Evolutionary conservation across 805 yeast genomes (phyloP), one percentile per base, ranked within the genome.

Genomic region (Yarrowia osloensis): DNA sequence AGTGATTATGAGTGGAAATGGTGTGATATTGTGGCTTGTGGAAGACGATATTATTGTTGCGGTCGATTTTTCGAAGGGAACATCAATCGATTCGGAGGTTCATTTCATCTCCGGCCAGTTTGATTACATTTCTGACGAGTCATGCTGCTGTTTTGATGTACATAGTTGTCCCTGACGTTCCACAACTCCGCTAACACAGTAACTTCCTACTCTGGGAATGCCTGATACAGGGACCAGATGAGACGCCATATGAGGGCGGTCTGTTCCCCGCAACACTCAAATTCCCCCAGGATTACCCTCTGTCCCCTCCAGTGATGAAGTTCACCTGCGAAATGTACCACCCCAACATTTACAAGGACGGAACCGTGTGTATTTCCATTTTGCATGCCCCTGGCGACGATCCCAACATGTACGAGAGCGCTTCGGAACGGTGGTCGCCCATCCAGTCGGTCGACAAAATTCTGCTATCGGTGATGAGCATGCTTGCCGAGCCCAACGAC

Each of bases 391-490:
- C 98, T 0, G 99, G 99, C 12, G 97, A 93, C 72, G 99, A 95
- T 77, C 98, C 99, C 22, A 86, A 92, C 76, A 92, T 89, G 83
- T 95, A 95, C 78, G 99, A 95, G 77, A 79, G 90, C 33, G 97
- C 98, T 0, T 96, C 93, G 72, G 99, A 95, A 78, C 81, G 99
- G 71, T 95, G 99, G 99, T 90, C 96, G 7, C 99, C 99, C 0
- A 93, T 95, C 33, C 99, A 95, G 77, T 90, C 96, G 75, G 93
- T 95, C n/a, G 99, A 95, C 78, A 95, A 95, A 83, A 95, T 95
- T 69, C 80, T 95, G 69, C 79, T 95, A 68, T 89, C 96, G 77
- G 98, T 95, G 24, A 86, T 93, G 83, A 90, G 97, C 73, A 93
- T 95, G 98, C 82, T 95, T 69, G 97, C 98, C 12, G 81, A 95